Evolutionary conservation across 208 protist genomes (phyloP), one percentile per base, ranked within the genome.

Genomic region (Lotmaria passim): DNA sequence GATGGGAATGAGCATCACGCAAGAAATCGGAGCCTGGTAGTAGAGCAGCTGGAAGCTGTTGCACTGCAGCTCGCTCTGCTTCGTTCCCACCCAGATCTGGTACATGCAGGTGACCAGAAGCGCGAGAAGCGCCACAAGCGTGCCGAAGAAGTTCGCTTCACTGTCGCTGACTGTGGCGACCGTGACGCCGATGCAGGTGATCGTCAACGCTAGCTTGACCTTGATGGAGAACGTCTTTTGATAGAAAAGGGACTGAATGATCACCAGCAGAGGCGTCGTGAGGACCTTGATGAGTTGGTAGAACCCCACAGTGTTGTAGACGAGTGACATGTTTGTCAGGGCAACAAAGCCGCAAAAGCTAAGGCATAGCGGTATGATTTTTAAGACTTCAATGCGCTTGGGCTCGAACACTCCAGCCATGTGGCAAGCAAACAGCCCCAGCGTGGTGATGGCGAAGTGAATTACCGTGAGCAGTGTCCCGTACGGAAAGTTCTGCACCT

Each of bases 261-360:
- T 41, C 47, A 90, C 79, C 28, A 95, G 74, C 56, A 93, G 26
- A 5, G 88, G 86, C 19, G 85, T 93, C 7, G 83, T 93, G 11
- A 92, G 68, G 31, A 95, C 82, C 70, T 93, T 93, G 31, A 91
- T 80, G 44, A 96, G 83, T 78, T 98, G 94, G 67, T 97, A 98
- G 55, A 97, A 94, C 4, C 89, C 89, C 21, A 97, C 86, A 21
- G 75, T 86, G 70, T 98, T 98, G 85, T 93, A 90, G 31, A 86
- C 73, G 7, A 98, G 78, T 5, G 84, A 93, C 50, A 96, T 61
- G 68, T 98, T 98, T 11, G 86, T 94, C 31, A 97, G 77, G 23
- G 90, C 82, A 17, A 98, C 91, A 66, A 94, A 97, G 23, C 89
- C 90, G 66, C 86, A 93, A 73, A 94, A 97, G 33, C 88, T 89